Percentiles rank a stretch among this genome's conserved stretches.
phyloP scores from a whole-genome alignment of 352 stramenopile genomes.

The Pilasporangium apinafurcum region DNA sequence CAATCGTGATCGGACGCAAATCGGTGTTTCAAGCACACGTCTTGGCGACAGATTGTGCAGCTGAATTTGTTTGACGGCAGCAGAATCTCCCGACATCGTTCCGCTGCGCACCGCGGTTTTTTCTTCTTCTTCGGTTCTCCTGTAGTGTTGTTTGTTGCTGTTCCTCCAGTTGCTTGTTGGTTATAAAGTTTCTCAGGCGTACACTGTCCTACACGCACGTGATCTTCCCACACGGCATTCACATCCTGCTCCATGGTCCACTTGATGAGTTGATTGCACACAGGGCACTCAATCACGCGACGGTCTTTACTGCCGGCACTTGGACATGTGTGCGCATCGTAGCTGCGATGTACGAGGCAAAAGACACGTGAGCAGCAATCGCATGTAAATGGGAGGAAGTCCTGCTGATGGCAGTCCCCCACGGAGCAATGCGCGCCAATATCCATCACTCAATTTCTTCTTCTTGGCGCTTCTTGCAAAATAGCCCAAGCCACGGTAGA shows the following conservation, averaged over 20 bases:
- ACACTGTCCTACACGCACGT: constrained; percentile 55
- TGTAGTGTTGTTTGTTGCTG: no score
- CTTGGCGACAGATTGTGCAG: constrained; percentile 55
- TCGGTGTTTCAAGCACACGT: constrained; percentile 73
- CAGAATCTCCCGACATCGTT: constrained; percentile 52
- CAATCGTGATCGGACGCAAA: constrained; percentile 75
- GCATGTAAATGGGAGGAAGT: constrained; percentile 85
- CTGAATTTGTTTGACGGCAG: constrained; percentile 67
- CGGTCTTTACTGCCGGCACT: constrained; percentile 53
- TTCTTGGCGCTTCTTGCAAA: neutral
- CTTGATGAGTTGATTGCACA: constrained; percentile 58
- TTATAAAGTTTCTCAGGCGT: constrained; percentile 29
- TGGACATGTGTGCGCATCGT: constrained; percentile 66
- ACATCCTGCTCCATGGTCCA: constrained; percentile 74
- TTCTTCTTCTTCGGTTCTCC: constrained; percentile 41
- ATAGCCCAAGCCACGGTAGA: neutral
- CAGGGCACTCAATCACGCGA: constrained; percentile 64
- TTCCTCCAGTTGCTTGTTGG: no score
- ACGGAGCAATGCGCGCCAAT: constrained; percentile 67
- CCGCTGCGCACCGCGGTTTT: constrained; percentile 61
- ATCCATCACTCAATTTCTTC: constrained; percentile 31
- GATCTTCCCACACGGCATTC: constrained; percentile 64
- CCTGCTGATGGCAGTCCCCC: constrained; percentile 58
- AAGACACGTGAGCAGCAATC: constrained; percentile 78
- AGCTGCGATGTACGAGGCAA: constrained; percentile 81